Conservation (phyloP, 768 basidiomycete species). For the Leccinellum rugosiceps region DNA sequence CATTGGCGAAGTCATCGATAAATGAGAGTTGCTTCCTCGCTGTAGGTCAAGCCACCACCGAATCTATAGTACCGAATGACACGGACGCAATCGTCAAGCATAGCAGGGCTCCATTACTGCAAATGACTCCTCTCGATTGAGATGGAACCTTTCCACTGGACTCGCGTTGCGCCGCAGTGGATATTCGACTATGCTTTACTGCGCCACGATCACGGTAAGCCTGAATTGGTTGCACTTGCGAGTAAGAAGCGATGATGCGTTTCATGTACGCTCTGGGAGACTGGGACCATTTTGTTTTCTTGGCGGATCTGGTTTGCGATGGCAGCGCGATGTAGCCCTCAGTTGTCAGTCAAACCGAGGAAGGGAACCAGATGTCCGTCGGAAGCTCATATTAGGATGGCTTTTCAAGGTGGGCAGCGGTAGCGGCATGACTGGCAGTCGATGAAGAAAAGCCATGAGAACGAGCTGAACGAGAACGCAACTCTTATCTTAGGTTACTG, state of each 20-base stretch:
- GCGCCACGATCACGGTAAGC: slow-evolving; percentile 53
- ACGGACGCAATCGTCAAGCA: too few relatives aligned
- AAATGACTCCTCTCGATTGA: not conserved
- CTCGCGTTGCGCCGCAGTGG: not conserved
- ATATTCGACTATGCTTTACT: too few relatives aligned
- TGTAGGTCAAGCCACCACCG: too few relatives aligned
- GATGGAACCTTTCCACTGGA: not conserved
- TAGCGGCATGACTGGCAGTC: not conserved
- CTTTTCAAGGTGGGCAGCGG: slow-evolving; percentile 10
- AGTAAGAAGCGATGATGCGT: slow-evolving; percentile 38
- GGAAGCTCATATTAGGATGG: slow-evolving; percentile 21
- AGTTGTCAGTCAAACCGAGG: slow-evolving; percentile 61
- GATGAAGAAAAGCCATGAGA: slow-evolving; percentile 17
- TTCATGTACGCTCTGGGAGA: slow-evolving; percentile 32
- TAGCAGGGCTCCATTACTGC: too few relatives aligned
- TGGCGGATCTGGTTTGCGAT: slow-evolving; percentile 10
- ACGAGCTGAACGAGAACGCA: not conserved
- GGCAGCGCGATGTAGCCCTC: slow-evolving; percentile 47
- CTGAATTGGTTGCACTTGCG: slow-evolving; percentile 36
- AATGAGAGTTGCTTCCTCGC: too few relatives aligned
- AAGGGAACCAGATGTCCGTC: slow-evolving; percentile 22
- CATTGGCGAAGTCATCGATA: too few relatives aligned
- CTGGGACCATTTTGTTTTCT: slow-evolving; percentile 9
- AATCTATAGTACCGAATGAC: too few relatives aligned
- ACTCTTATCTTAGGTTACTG: slow-evolving; percentile 9